Conservation (phyloP, 768 basidiomycete genomes). For the Phlegmacium glaucopus region DNA sequence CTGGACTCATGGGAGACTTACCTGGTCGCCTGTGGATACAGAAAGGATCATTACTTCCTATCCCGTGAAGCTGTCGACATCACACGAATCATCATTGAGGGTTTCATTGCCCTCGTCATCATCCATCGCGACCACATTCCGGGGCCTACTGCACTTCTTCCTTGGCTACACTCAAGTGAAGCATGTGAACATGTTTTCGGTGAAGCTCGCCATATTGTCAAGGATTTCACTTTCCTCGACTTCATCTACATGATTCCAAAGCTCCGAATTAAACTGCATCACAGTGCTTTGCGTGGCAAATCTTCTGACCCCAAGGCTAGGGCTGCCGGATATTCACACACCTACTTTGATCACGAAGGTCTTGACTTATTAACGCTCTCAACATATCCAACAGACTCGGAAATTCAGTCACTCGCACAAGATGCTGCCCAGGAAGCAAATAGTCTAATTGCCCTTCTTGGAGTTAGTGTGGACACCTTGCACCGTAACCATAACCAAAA, state of each 20-base stretch:
- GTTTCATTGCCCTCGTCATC: conserved; percentile 25
- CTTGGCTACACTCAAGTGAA: conserved; percentile 27
- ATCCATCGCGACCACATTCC: conserved; percentile 29
- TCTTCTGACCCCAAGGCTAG: conserved; percentile 3
- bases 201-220: conserved; percentile 17
- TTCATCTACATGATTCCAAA: conserved; percentile 12
- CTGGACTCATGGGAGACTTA: conserved; percentile 25
- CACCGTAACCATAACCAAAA: neutral
- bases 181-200: too few relatives aligned
- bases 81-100: conserved; percentile 21
- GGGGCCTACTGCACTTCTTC: conserved; percentile 20
- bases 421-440: conserved; percentile 14
- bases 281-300: neutral
- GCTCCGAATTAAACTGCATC: neutral
- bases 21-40: conserved; percentile 14
- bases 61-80: conserved; percentile 21
- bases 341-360: conserved; percentile 15
- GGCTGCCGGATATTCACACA: conserved; percentile 12
- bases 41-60: conserved; percentile 18
- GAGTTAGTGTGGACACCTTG: conserved; percentile 1
- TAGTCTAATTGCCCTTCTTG: conserved; percentile 12
- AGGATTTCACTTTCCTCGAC: conserved; percentile 14
- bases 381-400: conserved; percentile 14
- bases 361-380: conserved; percentile 14
- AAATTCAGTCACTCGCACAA: conserved; percentile 9